phyloP scores from a whole-genome alignment of 2,329 filamentous ascomycete genomes.

The Coniella vitis region DNA sequence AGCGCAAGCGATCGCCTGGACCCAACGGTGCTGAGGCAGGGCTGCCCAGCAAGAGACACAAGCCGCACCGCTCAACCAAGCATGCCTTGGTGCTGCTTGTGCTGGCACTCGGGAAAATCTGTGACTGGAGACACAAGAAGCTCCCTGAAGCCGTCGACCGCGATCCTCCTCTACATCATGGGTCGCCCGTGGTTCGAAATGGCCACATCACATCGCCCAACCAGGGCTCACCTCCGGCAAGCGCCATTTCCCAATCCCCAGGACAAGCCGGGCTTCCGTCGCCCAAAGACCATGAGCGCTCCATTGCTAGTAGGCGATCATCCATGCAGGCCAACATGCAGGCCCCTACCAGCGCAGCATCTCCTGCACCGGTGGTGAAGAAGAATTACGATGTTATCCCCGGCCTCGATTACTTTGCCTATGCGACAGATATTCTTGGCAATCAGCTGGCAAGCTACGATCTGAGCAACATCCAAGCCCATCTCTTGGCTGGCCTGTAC shows the following conservation, averaged over 20 bases:
- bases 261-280: constrained; percentile 40
- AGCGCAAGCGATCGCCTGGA: constrained; percentile 50
- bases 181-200: constrained; percentile 39
- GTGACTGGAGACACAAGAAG: constrained; percentile 42
- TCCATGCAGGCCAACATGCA: constrained; percentile 36
- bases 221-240: constrained; percentile 48
- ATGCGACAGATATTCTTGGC: constrained; percentile 79
- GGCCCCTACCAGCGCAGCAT: constrained; percentile 22
- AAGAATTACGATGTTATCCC: constrained; percentile 80
- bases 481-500: constrained; percentile 80
- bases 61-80: constrained; percentile 60
- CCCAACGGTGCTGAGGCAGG: constrained; percentile 27
- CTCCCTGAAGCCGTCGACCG: constrained; percentile 52
- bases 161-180: constrained; percentile 23
- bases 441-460: constrained; percentile 72
- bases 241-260: constrained; percentile 36
- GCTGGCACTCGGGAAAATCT: constrained; percentile 81
- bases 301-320: constrained; percentile 39
- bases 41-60: constrained; percentile 34
- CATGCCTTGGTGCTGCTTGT: constrained; percentile 79
- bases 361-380: constrained; percentile 20
- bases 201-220: constrained; percentile 45
- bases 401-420: constrained; percentile 82
- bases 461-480: constrained; percentile 76
- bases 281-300: constrained; percentile 43